Evolutionary conservation across 2,329 filamentous ascomycete species (phyloP), one percentile per base, ranked within the genome.

Genomic region (Aspergillus fijiensis): DNA sequence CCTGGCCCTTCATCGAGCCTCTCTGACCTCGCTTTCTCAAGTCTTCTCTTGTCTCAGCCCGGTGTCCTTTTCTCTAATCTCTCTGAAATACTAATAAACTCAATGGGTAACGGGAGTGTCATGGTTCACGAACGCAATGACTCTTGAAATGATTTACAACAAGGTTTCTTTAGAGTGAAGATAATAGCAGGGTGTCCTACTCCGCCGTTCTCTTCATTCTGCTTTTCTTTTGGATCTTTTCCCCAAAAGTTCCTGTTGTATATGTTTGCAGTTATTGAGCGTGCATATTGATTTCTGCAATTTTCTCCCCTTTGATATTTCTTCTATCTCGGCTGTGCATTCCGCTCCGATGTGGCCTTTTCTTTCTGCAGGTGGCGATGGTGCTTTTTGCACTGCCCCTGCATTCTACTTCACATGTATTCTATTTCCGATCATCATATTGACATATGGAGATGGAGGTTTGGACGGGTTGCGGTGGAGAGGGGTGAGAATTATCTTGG

Each of bases 111-210:
- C 63, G 68, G 68, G 67, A 69, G 69, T 72, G 68, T 70, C 69
- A 75, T 70, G 70, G 72, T 71, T 72, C 64, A 76, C 69, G 72
- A 74, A 71, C 67, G 71, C 67, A 66, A 75, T 68, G 72, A 74
- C 58, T 62, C 60, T 57, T 64, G 57, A 63, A 63, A 67, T 59
- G 59, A 60, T 57, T 45, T 68, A 60, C 61, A 62, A 62, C 63
- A 60, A 61, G 55, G 53, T 56, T 58, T 60, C 58, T 42, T 58
- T 56, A 48, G 56, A 49, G 57, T 19, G 45, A 49, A 49, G 50
- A 47, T 52, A 3, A 29, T 25, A n/a, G 49, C 19, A 49, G 27
- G 50, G 19, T 23, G 25, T 45, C 21, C 25, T 39, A 49, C 42
- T 31, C 39, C 29, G 27, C 7, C 9, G 42, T 27, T 47, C 9